Percentiles rank a stretch among this genome's conserved stretches.
Conservation (phyloP, 192 early-diverging fungal species). For the Backusella liffmaniae region DNA sequence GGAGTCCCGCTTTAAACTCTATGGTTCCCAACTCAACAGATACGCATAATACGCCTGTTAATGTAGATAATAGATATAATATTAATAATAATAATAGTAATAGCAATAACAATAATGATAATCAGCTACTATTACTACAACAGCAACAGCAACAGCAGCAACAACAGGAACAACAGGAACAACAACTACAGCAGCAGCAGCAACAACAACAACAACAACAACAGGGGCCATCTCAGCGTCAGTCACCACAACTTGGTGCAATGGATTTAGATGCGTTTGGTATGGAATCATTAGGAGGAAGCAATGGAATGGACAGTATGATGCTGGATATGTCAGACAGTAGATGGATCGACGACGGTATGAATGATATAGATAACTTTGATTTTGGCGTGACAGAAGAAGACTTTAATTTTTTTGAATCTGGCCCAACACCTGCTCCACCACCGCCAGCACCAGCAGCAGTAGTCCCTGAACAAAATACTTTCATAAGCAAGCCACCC, state of each 20-base stretch:
- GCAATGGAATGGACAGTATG: slow-evolving; percentile 29
- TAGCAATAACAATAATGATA: not conserved
- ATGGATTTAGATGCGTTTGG: slow-evolving; percentile 1
- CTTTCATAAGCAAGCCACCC: not conserved
- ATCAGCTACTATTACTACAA: not conserved
- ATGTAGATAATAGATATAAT: not conserved
- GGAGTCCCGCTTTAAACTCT: not conserved
- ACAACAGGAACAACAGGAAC: not conserved
- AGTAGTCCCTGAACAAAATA: not conserved
- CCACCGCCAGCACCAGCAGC: not conserved
- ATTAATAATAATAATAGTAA: not conserved
- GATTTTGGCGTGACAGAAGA: slow-evolving; percentile 42
- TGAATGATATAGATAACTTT: slow-evolving; percentile 35
- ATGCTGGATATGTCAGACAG: slow-evolving; percentile 17
- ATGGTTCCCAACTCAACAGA: not conserved
- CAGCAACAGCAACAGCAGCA: not conserved
- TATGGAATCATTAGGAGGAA: not conserved
- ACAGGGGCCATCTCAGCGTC: not conserved
- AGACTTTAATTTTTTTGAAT: slow-evolving; percentile 40
- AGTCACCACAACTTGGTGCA: not conserved
- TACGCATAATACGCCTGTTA: not conserved
- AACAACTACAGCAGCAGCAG: not conserved
- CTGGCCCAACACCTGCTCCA: slow-evolving; percentile 1
- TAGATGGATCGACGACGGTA: slow-evolving; percentile 27
- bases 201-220: not conserved